A percentile compares a stretch with the other conserved stretches of the same genome.
These are phyloP conservation scores for Auriscalpium orientale DNA, from an alignment of 768 basidiomycete genomes.

Conservation along the genomic window DNA sequence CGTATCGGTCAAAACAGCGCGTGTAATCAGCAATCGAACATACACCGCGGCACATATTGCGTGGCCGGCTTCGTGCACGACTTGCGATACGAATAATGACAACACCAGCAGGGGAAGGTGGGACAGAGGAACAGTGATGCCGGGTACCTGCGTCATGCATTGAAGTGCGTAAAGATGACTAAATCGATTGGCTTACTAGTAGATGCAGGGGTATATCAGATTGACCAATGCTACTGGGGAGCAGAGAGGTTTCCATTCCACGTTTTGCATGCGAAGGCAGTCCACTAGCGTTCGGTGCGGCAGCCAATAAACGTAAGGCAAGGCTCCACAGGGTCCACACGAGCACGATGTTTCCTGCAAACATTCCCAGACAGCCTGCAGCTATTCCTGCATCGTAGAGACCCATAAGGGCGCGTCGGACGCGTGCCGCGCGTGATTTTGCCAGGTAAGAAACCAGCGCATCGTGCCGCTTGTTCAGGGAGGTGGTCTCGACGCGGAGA, in stretches of 20 bases:
- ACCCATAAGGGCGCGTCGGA: constrained; percentile 19
- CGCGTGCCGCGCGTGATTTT: constrained; percentile 9
- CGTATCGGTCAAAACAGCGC: neutral
- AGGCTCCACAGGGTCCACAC: constrained; percentile 26
- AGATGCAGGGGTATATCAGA: constrained; percentile 8
- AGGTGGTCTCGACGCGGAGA: constrained; percentile 11
- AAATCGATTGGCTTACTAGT: constrained; percentile 5
- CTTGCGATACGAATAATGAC: constrained; percentile 54
- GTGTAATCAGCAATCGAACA: constrained; percentile 20
- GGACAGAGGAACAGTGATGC: constrained; percentile 67
- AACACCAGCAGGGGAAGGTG: constrained; percentile 61
- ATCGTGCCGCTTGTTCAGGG: constrained; percentile 9
- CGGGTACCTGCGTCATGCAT: constrained; percentile 54
- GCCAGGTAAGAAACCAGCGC: neutral
- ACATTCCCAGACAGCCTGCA: constrained; percentile 41
- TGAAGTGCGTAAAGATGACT: neutral
- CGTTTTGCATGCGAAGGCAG: neutral
- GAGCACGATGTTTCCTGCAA: constrained; percentile 33
- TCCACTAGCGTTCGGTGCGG: neutral
- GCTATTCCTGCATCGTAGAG: constrained; percentile 47
- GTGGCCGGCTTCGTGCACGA: constrained; percentile 79
- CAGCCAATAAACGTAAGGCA: constrained; percentile 5
- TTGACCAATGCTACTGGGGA: neutral
- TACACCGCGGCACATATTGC: constrained; percentile 70
- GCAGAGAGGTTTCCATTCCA: neutral